Base-by-base conservation (phyloP, 1,284 basidiomycete species). In the Ceratorhiza oryzae-sativae region DNA sequence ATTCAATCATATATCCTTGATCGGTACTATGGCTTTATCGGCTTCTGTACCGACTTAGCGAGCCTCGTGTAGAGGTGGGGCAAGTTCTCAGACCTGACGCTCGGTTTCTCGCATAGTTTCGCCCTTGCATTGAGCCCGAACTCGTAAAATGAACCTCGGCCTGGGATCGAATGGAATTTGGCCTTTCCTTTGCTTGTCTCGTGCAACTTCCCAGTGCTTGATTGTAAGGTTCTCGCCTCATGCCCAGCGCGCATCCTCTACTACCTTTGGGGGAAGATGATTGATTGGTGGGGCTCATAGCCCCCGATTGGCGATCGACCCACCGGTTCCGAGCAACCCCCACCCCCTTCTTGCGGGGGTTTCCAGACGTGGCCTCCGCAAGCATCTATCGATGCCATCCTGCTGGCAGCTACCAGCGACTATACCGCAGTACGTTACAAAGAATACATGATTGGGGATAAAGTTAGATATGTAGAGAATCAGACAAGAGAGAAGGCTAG, bases 391-490 rank as follows among this genome's bases (percentile, higher is more conserved):
- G 42, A 45, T 45, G 13, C 34, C 25, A 20, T 39, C 8, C 58
- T 42, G 58, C 58, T 60, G 39, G 39, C 58, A 45, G 30, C n/a
- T 41, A 41, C 58, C 23, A 42, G 58, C 36, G 58, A 27, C 39
- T 13, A 36, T 13, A 60, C 23, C 58, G 42, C 58, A 45, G 25
- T 10, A n/a, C n/a, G n/a, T n/a, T n/a, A n/a, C n/a, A n/a, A n/a
- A 41, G 39, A 20, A 59, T 23, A 20, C 27, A 41, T 27, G 10
- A 13, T 13, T 15, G 15, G 10, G 41, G 58, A 45, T 42, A 60
- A 30, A 60, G 41, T 45, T 42, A 41, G 36, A 41, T 59, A 18
- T 55, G 39, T 42, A 30, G 39, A 23, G 39, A 41, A 60, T 60
- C 51, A 55, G 15, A 55, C 23, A 18, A 20, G 20, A 30, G 45